These are phyloP conservation scores for Penicillium arizonense DNA, from an alignment of 495 filamentous ascomycete species.

Conservation along the genomic window DNA sequence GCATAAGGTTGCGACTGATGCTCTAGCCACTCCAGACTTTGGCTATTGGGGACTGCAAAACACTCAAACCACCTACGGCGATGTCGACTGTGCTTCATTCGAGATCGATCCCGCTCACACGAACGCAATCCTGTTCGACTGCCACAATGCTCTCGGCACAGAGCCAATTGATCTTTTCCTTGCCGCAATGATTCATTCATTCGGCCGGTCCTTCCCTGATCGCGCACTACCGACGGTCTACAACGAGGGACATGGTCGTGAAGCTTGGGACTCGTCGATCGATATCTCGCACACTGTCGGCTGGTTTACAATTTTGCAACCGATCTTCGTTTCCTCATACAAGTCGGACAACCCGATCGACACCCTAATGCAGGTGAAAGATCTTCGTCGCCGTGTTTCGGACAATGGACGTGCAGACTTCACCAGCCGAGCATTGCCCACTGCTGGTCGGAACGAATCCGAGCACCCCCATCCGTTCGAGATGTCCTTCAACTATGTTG, in stretches of 20 bases:
- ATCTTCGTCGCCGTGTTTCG: conserved; percentile 38
- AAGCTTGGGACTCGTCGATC: conserved; percentile 47
- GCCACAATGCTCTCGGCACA: conserved; percentile 47
- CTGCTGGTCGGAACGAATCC: conserved; percentile 37
- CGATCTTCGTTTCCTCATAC: conserved; percentile 33
- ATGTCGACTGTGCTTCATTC: conserved; percentile 44
- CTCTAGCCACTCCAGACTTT: conserved; percentile 32
- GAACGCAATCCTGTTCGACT: conserved; percentile 39
- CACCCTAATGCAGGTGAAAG: conserved; percentile 45
- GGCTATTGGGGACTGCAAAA: conserved; percentile 54
- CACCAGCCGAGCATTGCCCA: conserved; percentile 45
- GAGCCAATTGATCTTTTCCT: conserved; percentile 55
- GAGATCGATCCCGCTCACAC: conserved; percentile 46
- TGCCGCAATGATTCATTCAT: conserved; percentile 51
- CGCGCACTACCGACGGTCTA: conserved; percentile 52
- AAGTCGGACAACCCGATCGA: conserved; percentile 32
- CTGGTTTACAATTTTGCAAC: conserved; percentile 61
- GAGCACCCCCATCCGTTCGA: conserved; percentile 60
- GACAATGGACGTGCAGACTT: conserved; percentile 54
- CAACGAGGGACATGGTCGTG: conserved; percentile 57
- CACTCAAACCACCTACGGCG: conserved; percentile 44
- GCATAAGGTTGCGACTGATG: conserved; percentile 24
- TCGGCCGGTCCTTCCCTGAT: conserved; percentile 49
- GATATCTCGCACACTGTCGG: conserved; percentile 60
- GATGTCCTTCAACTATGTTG: conserved; percentile 70